phyloP scores from a whole-genome alignment of 495 filamentous ascomycete species.

The Glonium stellatum region DNA sequence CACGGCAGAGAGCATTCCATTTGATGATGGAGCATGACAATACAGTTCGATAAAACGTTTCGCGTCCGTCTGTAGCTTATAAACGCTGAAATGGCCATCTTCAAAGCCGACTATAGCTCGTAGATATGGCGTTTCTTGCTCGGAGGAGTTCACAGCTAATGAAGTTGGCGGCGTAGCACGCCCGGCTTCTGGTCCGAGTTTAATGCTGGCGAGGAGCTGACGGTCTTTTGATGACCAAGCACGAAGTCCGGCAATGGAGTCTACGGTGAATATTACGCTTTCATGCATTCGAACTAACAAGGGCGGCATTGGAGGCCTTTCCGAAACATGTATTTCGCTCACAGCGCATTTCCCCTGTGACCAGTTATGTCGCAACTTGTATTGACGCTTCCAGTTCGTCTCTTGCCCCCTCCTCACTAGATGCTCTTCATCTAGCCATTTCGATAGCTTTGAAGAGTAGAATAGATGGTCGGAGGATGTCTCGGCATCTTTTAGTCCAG shows the following conservation, averaged over 20 bases:
- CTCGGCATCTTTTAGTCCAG: conserved; percentile 51
- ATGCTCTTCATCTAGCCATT: conserved; percentile 74
- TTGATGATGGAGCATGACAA: conserved; percentile 47
- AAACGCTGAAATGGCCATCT: conserved; percentile 68
- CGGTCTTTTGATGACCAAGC: conserved; percentile 64
- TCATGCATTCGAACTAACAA: conserved; percentile 65
- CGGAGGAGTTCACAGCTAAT: conserved; percentile 52
- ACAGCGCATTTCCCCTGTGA: conserved; percentile 72
- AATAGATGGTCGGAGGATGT: conserved; percentile 41
- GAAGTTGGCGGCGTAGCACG: conserved; percentile 49
- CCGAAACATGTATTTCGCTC: conserved; percentile 63
- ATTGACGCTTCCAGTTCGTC: conserved; percentile 85
- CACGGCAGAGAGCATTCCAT: conserved; percentile 66
- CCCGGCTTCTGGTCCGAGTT: not conserved
- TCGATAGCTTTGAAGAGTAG: conserved; percentile 65
- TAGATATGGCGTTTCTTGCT: conserved; percentile 34
- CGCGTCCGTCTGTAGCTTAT: conserved; percentile 47
- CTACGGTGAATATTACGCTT: conserved; percentile 72
- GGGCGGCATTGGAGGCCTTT: conserved; percentile 46
- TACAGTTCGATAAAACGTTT: conserved; percentile 44
- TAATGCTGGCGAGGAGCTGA: conserved; percentile 36
- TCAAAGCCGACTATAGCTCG: conserved; percentile 66
- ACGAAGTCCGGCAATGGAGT: conserved; percentile 59
- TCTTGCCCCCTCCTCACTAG: conserved; percentile 45
- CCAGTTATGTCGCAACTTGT: conserved; percentile 90